phyloP scores from a whole-genome alignment of 1,284 basidiomycete genomes.

The Rugosomyces carneus region DNA sequence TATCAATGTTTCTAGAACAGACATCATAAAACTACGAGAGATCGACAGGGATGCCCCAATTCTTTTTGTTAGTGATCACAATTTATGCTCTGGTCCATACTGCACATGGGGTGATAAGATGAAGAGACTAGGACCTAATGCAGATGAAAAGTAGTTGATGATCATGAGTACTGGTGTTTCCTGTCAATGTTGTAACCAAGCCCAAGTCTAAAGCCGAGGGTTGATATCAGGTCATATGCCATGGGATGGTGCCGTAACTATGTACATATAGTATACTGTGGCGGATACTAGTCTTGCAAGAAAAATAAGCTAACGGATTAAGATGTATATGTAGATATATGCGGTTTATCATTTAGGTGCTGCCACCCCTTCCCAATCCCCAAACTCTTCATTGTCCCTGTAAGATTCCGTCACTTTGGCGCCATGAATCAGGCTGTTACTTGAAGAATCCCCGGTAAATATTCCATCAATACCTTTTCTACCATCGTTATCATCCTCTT shows the following conservation, averaged over 20 bases:
- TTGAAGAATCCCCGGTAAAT: neutral
- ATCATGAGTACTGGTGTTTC: too few species aligned
- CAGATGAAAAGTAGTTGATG: too few species aligned
- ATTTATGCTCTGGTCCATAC: neutral
- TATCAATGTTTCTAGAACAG: neutral
- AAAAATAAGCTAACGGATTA: neutral
- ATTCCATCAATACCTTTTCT: conserved; percentile 4
- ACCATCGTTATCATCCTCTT: conserved; percentile 13
- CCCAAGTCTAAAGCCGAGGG: too few species aligned
- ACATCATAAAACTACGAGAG: neutral
- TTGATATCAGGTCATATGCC: neutral
- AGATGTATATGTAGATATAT: neutral
- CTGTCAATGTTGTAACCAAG: too few species aligned
- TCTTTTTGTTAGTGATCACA: neutral
- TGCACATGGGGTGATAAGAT: neutral
- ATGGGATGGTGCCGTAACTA: neutral
- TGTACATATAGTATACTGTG: neutral
- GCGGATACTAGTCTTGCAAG: neutral
- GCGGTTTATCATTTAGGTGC: conserved; percentile 4
- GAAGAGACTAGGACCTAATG: neutral
- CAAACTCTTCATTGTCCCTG: conserved; percentile 18
- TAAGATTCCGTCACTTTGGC: conserved; percentile 9
- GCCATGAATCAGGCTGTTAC: neutral
- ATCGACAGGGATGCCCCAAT: neutral
- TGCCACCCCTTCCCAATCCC: conserved; percentile 17